Conservation (phyloP, 441 rosid species). For the Manihot esculenta region DNA sequence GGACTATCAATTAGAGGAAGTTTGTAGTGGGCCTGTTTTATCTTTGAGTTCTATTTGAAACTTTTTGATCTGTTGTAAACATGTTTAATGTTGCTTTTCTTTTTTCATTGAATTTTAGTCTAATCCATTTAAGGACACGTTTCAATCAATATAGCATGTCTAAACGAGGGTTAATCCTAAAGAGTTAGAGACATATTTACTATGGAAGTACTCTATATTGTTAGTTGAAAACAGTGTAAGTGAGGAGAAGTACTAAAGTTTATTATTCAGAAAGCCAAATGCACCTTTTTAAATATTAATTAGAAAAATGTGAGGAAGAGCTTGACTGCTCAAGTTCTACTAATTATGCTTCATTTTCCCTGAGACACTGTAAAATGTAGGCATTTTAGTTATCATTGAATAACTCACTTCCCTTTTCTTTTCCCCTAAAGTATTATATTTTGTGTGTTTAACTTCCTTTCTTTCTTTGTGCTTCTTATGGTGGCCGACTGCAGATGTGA, state of each 20-base stretch:
- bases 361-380: not conserved
- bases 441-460: not conserved
- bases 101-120: not conserved
- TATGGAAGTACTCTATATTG: slow-evolving; percentile 1
- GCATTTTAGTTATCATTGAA: not conserved
- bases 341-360: not conserved
- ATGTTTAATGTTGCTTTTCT: not conserved
- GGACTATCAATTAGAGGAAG: slow-evolving; percentile 1
- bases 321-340: not conserved
- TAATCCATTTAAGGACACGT: not conserved
- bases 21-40: not conserved
- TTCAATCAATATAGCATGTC: not conserved
- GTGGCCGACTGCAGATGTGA: not conserved
- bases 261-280: slow-evolving; percentile 2
- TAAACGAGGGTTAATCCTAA: not conserved
- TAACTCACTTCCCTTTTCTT: not conserved
- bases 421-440: not conserved
- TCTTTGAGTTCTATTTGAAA: not conserved
- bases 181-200: not conserved
- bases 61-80: not conserved
- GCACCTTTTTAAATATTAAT: not conserved
- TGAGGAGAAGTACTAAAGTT: not conserved
- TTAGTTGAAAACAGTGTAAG: not conserved
- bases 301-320: not conserved
- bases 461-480: not conserved